Evolutionary conservation across 768 basidiomycete species (phyloP), one percentile per base, ranked within the genome.

Genomic region (Suillus occidentalis): DNA sequence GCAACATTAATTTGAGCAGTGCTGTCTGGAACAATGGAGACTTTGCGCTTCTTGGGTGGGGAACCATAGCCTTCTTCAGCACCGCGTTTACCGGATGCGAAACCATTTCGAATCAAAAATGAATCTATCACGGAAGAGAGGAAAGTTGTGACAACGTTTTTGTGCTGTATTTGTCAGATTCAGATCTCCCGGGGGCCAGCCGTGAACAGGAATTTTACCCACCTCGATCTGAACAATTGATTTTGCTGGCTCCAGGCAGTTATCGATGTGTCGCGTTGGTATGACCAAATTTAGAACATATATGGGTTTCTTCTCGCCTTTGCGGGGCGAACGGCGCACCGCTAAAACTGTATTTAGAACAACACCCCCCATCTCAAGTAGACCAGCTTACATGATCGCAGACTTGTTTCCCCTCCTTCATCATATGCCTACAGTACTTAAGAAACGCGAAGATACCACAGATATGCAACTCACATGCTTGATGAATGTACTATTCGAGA

Each of bases 201-300:
- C 37, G 57, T 68, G 63, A 66, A 45, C 62, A 68, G 43, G 9
- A 39, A 18, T 45, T 31, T 55, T 58, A 68, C 79, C 68, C 72
- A 94, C 95, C 76, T 86, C 82, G 55, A 96, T 80, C 63, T 89
- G 84, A 39, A 95, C 80, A 6, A 79, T 71, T 5, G 80, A 78
- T 78, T 95, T 96, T 20, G 85, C 79, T n/a, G 95, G 93, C 68
- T 92, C 94, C 36, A 95, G 72, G 65, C 87, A 86, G 63, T 91
- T 89, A 71, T 97, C 94, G 10, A 97, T 80, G 34, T 87, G 79
- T 31, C 79, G 77, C 3, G 87, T 77, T 52, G 93, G 87, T 22
- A 95, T 77, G 10, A 79, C 81, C 65, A 99, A 72, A 72, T 92
- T 88, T 56, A 99, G 79, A 55, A 95, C 89, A 73, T 92, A 98